phyloP scores from a whole-genome alignment of 108 stramenopile genomes.

The Skeletonema costatum region DNA sequence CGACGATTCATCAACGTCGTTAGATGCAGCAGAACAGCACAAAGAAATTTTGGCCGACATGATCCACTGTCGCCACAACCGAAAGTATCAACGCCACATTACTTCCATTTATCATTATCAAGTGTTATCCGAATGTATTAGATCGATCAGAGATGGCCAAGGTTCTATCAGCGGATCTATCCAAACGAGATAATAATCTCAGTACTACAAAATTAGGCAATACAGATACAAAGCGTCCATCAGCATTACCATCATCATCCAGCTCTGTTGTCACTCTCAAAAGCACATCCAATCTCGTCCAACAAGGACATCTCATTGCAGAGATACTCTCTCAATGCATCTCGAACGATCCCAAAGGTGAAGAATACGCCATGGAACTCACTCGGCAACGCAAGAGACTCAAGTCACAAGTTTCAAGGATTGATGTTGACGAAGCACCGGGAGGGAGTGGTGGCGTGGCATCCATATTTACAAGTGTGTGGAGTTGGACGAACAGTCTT shows the following conservation, averaged over 20 bases:
- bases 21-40: not conserved
- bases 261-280: slow-evolving; percentile 33
- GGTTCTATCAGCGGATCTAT: slow-evolving; percentile 21
- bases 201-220: not conserved
- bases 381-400: slow-evolving; percentile 27
- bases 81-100: slow-evolving; percentile 28
- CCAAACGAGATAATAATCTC: not conserved
- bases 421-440: not conserved
- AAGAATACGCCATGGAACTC: slow-evolving; percentile 21
- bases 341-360: slow-evolving; percentile 33
- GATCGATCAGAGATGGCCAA: slow-evolving; percentile 28
- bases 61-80: not conserved
- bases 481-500: slow-evolving; percentile 29
- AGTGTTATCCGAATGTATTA: slow-evolving; percentile 35
- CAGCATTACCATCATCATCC: not conserved
- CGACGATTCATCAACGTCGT: not conserved
- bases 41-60: not conserved
- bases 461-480: slow-evolving; percentile 23
- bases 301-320: slow-evolving; percentile 25
- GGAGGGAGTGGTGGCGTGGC: slow-evolving; percentile 21
- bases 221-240: not conserved
- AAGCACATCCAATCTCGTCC: slow-evolving; percentile 28
- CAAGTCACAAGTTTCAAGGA: slow-evolving; percentile 11
- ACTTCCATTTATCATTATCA: slow-evolving; percentile 37
- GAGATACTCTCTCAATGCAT: slow-evolving; percentile 48